A percentile compares a stretch with the other conserved stretches of the same genome.
Evolutionary conservation across 371 early-diverging fungal genomes (phyloP).

Genomic region (Capillidium rhysosporum): DNA sequence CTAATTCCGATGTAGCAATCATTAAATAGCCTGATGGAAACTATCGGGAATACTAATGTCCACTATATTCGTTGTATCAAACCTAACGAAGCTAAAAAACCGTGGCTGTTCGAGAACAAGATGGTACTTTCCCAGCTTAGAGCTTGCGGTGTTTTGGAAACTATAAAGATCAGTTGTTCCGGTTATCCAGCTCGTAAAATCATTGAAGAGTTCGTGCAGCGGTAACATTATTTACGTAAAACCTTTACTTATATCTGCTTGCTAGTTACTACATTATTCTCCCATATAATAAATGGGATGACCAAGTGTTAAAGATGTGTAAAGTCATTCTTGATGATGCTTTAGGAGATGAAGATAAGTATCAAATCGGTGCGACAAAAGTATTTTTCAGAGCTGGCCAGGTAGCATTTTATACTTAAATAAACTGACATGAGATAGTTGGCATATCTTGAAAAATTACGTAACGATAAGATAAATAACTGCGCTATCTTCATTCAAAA

Average conservation of each 20-base stretch:
- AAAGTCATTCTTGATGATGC: constrained; percentile 39
- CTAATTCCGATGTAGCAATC: constrained; percentile 39
- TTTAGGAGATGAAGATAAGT: constrained; percentile 63
- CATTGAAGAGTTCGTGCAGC: constrained; percentile 82
- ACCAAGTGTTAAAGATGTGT: constrained; percentile 31
- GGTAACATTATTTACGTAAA: constrained; percentile 15
- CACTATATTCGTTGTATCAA: constrained; percentile 98
- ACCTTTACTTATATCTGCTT: not conserved
- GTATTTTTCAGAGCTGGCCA: constrained; percentile 98
- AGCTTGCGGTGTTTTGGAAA: constrained; percentile 99
- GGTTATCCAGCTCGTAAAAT: constrained; percentile 94
- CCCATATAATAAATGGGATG: constrained; percentile 43
- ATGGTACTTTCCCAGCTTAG: constrained; percentile 90
- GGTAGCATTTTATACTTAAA: constrained; percentile 8
- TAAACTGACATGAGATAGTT: constrained; percentile 16
- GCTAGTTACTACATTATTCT: constrained; percentile 63
- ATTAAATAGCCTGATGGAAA: constrained; percentile 79
- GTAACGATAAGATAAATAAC: constrained; percentile 56
- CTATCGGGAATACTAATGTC: constrained; percentile 77
- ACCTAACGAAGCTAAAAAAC: constrained; percentile 81
- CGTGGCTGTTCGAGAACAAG: constrained; percentile 76
- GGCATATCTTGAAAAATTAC: constrained; percentile 75
- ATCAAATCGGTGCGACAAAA: constrained; percentile 91
- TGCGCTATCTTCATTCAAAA: constrained; percentile 76
- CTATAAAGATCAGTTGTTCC: constrained; percentile 95